Evolutionary conservation across 768 basidiomycete genomes (phyloP).

Genomic region (Trametes cinnabarina): DNA sequence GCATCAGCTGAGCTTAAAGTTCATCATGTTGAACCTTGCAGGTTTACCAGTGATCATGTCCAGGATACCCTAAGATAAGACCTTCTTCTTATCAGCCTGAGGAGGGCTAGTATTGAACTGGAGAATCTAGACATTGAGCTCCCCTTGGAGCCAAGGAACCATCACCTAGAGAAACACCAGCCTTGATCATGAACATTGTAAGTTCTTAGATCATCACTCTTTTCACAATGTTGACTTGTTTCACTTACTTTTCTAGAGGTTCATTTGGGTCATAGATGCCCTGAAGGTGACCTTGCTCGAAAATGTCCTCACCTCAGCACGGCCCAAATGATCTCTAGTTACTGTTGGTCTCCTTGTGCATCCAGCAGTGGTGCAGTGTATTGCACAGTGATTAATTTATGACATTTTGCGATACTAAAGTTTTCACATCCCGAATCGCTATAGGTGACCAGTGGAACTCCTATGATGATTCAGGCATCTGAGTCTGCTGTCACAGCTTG

Average conservation of each 20-base stretch:
- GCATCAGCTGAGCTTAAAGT: conserved; percentile 4
- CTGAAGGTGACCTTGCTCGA: no score
- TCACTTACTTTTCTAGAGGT: no score
- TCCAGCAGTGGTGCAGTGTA: no score
- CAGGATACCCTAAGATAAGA: background rate
- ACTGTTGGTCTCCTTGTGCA: no score
- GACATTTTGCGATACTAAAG: conserved; percentile 44
- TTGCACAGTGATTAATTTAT: conserved; percentile 36
- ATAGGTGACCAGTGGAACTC: conserved; percentile 37
- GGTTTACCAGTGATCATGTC: background rate
- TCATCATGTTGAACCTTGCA: background rate
- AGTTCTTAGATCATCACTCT: no score
- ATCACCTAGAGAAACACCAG: conserved; percentile 12
- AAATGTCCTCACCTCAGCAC: no score
- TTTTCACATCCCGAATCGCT: conserved; percentile 46
- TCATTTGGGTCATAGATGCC: no score
- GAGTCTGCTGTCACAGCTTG: no score
- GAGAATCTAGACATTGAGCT: conserved; percentile 5
- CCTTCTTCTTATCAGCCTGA: background rate
- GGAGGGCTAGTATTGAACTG: background rate
- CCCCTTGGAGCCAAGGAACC: conserved; percentile 19
- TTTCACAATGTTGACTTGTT: no score
- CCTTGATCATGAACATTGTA: background rate
- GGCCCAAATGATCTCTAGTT: no score
- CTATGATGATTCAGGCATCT: no score